These are phyloP conservation scores for Xylaria intraflava DNA, from an alignment of 495 filamentous ascomycete genomes.

Conservation along the genomic window DNA sequence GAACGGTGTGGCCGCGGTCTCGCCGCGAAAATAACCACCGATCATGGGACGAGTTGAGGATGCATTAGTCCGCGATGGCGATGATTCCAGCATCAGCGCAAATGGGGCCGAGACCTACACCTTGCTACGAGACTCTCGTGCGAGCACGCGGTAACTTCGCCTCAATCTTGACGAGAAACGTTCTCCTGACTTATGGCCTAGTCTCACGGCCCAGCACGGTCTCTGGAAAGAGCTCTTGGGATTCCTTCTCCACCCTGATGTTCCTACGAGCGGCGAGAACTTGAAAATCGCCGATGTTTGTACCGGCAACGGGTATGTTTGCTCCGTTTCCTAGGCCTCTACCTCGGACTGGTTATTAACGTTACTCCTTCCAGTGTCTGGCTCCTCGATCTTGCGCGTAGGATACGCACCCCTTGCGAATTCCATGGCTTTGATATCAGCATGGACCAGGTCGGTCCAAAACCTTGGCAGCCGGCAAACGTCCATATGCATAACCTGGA, in stretches of 20 bases:
- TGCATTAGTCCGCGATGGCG: too few relatives aligned
- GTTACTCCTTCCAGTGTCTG: not conserved
- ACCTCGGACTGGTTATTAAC: too few relatives aligned
- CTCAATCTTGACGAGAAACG: not conserved
- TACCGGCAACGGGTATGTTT: not conserved
- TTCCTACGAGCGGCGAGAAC: not conserved
- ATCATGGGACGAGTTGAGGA: too few relatives aligned
- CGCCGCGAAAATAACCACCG: too few relatives aligned
- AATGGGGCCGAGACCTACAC: not conserved
- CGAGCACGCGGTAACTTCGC: not conserved
- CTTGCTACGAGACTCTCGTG: not conserved
- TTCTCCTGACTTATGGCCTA: not conserved
- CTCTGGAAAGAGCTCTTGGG: not conserved
- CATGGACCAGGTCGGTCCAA: not conserved
- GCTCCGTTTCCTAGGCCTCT: not conserved
- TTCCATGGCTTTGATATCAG: not conserved
- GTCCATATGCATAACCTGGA: not conserved
- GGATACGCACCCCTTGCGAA: not conserved
- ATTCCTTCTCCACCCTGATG: not conserved
- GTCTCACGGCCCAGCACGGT: not conserved
- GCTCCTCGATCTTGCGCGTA: not conserved
- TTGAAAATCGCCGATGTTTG: not conserved
- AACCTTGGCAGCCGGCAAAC: not conserved
- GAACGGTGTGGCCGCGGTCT: too few relatives aligned
- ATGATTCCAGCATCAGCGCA: too few relatives aligned